Evolutionary conservation across 257 asterid genomes (phyloP).

Genomic region (Solanum piurae): DNA sequence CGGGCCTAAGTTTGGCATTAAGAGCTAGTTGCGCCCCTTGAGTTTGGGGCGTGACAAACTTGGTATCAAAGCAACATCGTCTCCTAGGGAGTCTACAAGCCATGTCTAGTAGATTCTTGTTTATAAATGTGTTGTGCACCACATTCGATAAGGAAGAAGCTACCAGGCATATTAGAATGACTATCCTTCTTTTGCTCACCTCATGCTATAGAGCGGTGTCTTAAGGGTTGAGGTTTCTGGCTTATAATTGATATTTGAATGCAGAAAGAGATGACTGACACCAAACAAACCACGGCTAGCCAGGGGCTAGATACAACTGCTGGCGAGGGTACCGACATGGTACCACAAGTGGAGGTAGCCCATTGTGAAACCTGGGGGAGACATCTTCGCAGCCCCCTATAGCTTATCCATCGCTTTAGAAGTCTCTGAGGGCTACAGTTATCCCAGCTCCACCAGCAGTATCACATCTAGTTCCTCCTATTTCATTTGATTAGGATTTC

Average conservation of each 20-base stretch:
- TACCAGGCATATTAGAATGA: too few species aligned
- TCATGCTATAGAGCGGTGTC: not conserved
- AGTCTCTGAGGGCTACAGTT: not conserved
- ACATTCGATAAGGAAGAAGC: not conserved
- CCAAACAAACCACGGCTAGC: not conserved
- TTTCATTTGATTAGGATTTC: not conserved
- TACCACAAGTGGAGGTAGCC: not conserved
- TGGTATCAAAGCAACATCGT: not conserved
- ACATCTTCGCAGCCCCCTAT: not conserved
- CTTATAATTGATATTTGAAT: too few species aligned
- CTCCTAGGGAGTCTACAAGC: not conserved
- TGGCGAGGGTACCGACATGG: not conserved
- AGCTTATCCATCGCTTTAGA: not conserved
- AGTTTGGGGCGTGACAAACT: not conserved
- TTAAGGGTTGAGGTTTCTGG: not conserved
- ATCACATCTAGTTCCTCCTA: not conserved
- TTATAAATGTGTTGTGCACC: not conserved
- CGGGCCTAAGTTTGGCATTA: too few species aligned
- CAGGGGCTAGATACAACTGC: not conserved
- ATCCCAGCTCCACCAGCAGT: not conserved
- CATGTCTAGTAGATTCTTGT: not conserved
- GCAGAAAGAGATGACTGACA: not conserved
- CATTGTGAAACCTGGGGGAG: not conserved
- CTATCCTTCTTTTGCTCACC: not conserved
- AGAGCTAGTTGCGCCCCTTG: not conserved